phyloP scores from a whole-genome alignment of 148 eudicot genomes.

The Persicaria maculosa region DNA sequence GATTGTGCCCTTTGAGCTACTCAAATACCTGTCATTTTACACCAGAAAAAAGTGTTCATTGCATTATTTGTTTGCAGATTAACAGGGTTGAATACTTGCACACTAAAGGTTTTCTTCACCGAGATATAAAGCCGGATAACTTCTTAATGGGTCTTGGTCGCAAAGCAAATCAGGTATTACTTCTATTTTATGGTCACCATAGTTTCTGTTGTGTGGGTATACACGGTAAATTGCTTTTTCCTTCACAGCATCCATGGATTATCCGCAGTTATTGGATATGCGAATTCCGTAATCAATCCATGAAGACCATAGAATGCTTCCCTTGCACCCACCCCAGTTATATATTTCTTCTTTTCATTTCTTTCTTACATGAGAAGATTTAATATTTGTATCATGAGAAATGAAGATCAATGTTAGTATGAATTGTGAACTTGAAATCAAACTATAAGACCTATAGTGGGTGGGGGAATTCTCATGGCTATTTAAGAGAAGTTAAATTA shows the following conservation, averaged over 20 bases:
- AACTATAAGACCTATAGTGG: not conserved
- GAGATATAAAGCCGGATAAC: constrained; percentile 91
- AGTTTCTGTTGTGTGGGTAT: not conserved
- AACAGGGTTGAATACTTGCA: constrained; percentile 85
- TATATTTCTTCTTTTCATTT: not conserved
- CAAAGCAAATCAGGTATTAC: constrained; percentile 77
- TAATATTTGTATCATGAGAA: no score
- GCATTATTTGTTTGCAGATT: constrained; percentile 33
- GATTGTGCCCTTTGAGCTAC: not conserved
- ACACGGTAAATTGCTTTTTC: not conserved
- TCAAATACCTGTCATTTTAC: not conserved
- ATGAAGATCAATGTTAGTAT: not conserved
- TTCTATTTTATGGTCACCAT: not conserved
- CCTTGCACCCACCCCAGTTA: not conserved
- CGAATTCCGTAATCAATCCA: not conserved
- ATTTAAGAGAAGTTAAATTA: not conserved
- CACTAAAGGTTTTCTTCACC: constrained; percentile 85
- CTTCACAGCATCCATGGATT: no score
- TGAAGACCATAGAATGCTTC: not conserved
- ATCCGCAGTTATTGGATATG: no score
- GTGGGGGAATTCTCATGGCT: not conserved
- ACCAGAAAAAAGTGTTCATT: not conserved
- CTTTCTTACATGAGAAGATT: not conserved
- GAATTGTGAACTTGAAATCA: not conserved
- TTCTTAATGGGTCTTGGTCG: constrained; percentile 90